phyloP scores from a whole-genome alignment of 2,329 filamentous ascomycete genomes.

The Aspergillus terreus region DNA sequence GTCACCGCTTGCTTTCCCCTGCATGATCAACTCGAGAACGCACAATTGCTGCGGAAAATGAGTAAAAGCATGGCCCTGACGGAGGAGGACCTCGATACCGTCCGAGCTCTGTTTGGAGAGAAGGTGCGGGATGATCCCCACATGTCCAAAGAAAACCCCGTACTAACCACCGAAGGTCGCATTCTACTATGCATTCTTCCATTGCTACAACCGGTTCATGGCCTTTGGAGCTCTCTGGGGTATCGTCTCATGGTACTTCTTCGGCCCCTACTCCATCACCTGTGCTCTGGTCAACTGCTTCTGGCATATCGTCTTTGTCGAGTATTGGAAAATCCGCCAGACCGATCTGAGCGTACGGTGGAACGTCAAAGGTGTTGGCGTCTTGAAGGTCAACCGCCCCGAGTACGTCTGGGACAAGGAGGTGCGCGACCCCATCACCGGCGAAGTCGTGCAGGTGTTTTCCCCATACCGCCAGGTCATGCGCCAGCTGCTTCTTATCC shows the following conservation, averaged over 20 bases:
- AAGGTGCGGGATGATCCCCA: conserved; percentile 40
- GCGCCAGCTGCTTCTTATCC: conserved; percentile 75
- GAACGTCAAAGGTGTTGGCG: conserved; percentile 81
- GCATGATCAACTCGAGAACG: conserved; percentile 73
- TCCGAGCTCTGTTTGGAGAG: conserved; percentile 74
- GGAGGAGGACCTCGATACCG: conserved; percentile 66
- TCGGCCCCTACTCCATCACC: conserved; percentile 77
- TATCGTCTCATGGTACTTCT: conserved; percentile 71
- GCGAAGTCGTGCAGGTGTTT: conserved; percentile 72
- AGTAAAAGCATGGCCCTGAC: conserved; percentile 61
- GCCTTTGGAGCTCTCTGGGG: conserved; percentile 79
- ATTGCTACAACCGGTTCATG: conserved; percentile 84
- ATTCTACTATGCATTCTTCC: conserved; percentile 93
- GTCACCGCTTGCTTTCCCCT: conserved; percentile 63
- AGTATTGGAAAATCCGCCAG: conserved; percentile 95
- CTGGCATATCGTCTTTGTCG: conserved; percentile 88
- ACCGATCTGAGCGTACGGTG: conserved; percentile 80
- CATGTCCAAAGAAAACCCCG: too few species aligned
- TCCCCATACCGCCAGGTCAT: conserved; percentile 69
- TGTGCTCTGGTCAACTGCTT: conserved; percentile 75
- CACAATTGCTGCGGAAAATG: conserved; percentile 70
- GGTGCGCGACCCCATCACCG: conserved; percentile 73
- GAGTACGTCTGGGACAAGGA: conserved; percentile 79
- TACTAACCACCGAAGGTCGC: conserved; percentile 55
- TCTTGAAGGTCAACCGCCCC: conserved; percentile 71